Evolutionary conservation across 1,284 basidiomycete genomes (phyloP).

Genomic region (Austropuccinia psidii): DNA sequence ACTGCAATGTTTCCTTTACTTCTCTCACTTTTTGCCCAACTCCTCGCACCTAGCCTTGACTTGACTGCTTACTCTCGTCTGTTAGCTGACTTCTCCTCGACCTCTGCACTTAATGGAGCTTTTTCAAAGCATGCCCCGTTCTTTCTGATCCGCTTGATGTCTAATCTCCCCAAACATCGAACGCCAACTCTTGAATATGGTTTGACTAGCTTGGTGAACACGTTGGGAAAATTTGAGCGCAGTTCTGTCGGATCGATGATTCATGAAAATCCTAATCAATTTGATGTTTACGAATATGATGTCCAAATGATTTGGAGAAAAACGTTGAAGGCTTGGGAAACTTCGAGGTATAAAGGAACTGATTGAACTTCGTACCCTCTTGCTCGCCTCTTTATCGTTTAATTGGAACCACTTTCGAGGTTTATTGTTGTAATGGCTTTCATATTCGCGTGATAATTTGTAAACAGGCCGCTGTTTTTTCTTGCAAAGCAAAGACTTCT

Average conservation of each 20-base stretch:
- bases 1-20: neutral
- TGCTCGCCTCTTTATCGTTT: neutral
- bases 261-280: neutral
- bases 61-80: constrained; percentile 8
- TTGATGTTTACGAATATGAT: neutral
- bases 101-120: neutral
- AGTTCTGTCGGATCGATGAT: constrained; percentile 15
- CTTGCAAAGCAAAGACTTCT: too few relatives aligned
- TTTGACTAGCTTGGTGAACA: constrained; percentile 5
- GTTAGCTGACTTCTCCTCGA: constrained; percentile 6
- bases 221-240: constrained; percentile 27
- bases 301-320: constrained; percentile 18
- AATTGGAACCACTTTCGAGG: too few relatives aligned
- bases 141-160: constrained; percentile 7
- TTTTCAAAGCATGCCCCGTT: constrained; percentile 30
- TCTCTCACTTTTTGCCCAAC: neutral
- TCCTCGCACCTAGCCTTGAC: neutral
- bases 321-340: constrained; percentile 24
- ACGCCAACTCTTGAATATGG: constrained; percentile 10
- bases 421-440: too few relatives aligned
- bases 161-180: neutral
- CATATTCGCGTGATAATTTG: too few relatives aligned
- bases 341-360: constrained; percentile 16
- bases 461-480: too few relatives aligned
- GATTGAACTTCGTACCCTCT: constrained; percentile 12